Base-by-base conservation (phyloP, 768 basidiomycete genomes). In the Sporobolomyces pararoseus region DNA sequence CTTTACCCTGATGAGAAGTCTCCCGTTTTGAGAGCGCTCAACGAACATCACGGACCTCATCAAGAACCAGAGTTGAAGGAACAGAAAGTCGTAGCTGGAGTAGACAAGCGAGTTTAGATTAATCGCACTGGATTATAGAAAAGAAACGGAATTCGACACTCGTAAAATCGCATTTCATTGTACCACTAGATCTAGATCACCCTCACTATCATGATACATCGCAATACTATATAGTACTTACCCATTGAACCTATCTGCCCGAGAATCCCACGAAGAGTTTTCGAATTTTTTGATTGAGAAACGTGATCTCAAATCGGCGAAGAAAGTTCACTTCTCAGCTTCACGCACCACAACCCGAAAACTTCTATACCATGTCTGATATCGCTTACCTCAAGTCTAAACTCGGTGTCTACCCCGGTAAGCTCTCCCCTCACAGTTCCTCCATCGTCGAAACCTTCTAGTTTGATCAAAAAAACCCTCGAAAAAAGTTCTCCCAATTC, bases 1-100 rank as follows among this genome's bases (percentile, higher is more conserved):
- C 58, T 75, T 13, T 68, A 65, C 68, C 84, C 85, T 77, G 80
- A 84, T 49, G 62, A 25, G 35, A 27, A 23, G 3, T 65, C 59
- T 2, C 58, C 69, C 1, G 46, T 70, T 23, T 35, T 64, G 4
- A 9, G 25, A 5, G 59, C 69, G 52, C 4, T 37, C 13, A 62
- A 70, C 59, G 59, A 61, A 32, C 27, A 49, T 32, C 59, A 61
- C 25, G 59, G 59, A 17, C 25, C 59, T 35, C 63, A 70, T 51
- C 50, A 65, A 7, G 29, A 39, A 32, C 50, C 54, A 35, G 37
- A 23, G 12, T 35, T 4, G 3, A 49, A 31, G 44, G 58, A 54
- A 46, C n/a, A 25, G 47, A 57, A 59, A 44, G 51, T n/a, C 12
- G 59, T 62, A 19, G 46, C 3, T 12, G 55, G 55, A 12, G 49